phyloP scores from a whole-genome alignment of 106 monocot genomes.

The Dendrobium nobile region DNA sequence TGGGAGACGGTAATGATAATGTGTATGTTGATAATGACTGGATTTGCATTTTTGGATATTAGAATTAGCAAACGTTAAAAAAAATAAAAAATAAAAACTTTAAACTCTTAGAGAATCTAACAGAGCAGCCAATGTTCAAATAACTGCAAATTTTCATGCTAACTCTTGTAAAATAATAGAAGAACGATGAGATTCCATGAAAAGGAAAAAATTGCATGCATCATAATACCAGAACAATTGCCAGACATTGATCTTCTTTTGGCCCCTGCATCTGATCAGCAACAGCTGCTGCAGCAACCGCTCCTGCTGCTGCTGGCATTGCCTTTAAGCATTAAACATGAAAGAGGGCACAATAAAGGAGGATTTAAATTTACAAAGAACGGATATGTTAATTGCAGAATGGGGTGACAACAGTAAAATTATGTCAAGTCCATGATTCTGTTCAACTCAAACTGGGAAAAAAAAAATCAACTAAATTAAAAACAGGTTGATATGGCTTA shows the following conservation, averaged over 20 bases:
- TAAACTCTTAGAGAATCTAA: too few relatives aligned
- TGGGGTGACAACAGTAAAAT: not conserved
- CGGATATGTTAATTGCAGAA: not conserved
- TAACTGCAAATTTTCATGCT: not conserved
- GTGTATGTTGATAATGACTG: not conserved
- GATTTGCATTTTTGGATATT: not conserved
- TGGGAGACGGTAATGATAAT: not conserved
- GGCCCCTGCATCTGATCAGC: slow-evolving; percentile 97
- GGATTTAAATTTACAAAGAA: not conserved
- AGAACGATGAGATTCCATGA: not conserved
- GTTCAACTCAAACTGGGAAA: not conserved
- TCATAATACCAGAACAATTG: slow-evolving; percentile 80
- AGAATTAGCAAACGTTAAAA: not conserved
- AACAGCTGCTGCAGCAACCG: slow-evolving; percentile 89
- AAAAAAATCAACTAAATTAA: not conserved
- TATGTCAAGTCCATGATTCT: not conserved
- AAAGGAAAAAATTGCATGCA: not conserved
- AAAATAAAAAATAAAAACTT: not conserved
- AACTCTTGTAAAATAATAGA: not conserved
- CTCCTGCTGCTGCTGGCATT: slow-evolving; percentile 97
- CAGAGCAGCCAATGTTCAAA: not conserved
- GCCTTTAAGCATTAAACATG: slow-evolving; percentile 29
- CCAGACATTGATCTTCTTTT: slow-evolving; percentile 68
- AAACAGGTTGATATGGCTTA: not conserved
- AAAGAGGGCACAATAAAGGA: slow-evolving; percentile 4